A percentile compares a stretch with the other conserved stretches of the same genome.
phyloP scores from a whole-genome alignment of 805 yeast species.

The Wickerhamomyces kurtzmanii region DNA sequence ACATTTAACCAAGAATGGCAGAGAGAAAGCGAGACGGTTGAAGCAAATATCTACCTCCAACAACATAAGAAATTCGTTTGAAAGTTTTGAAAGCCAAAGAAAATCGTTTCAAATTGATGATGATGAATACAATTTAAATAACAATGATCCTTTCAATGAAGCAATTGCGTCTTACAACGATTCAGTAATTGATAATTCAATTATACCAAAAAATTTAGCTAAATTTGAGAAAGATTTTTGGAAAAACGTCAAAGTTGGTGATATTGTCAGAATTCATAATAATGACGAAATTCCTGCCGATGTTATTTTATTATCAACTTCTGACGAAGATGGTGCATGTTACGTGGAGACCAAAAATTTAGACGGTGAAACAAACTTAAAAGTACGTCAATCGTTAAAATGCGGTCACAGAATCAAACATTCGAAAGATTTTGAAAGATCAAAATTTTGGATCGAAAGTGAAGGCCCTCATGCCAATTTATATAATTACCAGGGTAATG shows the following conservation, averaged over 20 bases:
- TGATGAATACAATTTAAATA: too few species aligned
- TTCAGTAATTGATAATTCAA: constrained; percentile 43
- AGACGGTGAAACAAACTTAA: constrained; percentile 75
- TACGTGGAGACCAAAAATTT: constrained; percentile 74
- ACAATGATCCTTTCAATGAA: too few species aligned
- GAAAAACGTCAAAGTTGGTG: constrained; percentile 70
- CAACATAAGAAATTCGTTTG: constrained; percentile 28
- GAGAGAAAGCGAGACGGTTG: constrained; percentile 20
- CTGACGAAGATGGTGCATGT: constrained; percentile 61
- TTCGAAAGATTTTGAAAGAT: constrained; percentile 36
- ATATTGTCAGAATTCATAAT: constrained; percentile 55
- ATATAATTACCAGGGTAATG: constrained; percentile 67
- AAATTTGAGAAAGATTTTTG: constrained; percentile 38
- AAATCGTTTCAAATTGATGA: constrained; percentile 20
- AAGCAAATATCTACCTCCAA: constrained; percentile 14
- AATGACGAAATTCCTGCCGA: constrained; percentile 82
- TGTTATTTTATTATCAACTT: constrained; percentile 49
- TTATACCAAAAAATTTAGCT: constrained; percentile 44
- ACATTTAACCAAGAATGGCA: constrained; percentile 24
- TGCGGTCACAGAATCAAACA: constrained; percentile 41
- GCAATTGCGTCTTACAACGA: constrained; percentile 31
- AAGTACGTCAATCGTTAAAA: constrained; percentile 66
- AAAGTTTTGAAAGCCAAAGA: constrained; percentile 21
- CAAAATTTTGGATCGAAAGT: constrained; percentile 62
- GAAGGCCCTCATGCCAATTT: constrained; percentile 80